phyloP scores from a whole-genome alignment of 73 alveolate genomes.

The Tetrahymena thermophila region DNA sequence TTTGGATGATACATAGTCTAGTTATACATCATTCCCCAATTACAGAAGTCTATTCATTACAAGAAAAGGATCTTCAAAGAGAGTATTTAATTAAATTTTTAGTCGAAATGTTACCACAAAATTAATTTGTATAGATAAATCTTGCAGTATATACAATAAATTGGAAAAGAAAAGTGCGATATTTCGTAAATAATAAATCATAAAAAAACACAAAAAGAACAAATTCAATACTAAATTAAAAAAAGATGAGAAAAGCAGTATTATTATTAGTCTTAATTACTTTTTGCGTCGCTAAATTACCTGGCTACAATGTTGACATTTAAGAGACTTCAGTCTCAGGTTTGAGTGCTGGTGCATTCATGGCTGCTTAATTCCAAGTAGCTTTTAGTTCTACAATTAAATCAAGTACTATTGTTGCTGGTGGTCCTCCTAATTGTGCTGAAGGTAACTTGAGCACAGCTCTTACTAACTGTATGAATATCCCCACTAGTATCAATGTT shows the following conservation, averaged over 20 bases:
- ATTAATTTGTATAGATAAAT: background rate
- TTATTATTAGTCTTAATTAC: background rate
- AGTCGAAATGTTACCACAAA: background rate
- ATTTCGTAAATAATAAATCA: background rate
- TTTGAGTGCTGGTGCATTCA: conserved; percentile 52
- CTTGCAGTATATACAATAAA: background rate
- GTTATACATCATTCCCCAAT: background rate
- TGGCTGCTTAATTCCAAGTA: conserved; percentile 54
- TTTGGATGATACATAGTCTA: background rate
- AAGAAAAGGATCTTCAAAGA: background rate
- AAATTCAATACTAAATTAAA: background rate
- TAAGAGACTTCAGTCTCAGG: conserved; percentile 41
- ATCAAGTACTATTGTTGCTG: conserved; percentile 50
- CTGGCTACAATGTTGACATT: background rate
- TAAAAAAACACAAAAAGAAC: background rate
- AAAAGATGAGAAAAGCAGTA: background rate
- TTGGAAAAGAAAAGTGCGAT: background rate
- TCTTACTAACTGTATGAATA: background rate
- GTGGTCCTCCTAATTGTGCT: conserved; percentile 60
- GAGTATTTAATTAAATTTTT: background rate
- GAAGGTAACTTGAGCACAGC: conserved; percentile 7
- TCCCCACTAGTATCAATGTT: background rate
- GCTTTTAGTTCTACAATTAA: conserved; percentile 29
- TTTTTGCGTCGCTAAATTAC: background rate
- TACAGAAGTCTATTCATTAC: background rate